phyloP scores from a whole-genome alignment of 2,329 filamentous ascomycete species.

The Aspergillus calidoustus region DNA sequence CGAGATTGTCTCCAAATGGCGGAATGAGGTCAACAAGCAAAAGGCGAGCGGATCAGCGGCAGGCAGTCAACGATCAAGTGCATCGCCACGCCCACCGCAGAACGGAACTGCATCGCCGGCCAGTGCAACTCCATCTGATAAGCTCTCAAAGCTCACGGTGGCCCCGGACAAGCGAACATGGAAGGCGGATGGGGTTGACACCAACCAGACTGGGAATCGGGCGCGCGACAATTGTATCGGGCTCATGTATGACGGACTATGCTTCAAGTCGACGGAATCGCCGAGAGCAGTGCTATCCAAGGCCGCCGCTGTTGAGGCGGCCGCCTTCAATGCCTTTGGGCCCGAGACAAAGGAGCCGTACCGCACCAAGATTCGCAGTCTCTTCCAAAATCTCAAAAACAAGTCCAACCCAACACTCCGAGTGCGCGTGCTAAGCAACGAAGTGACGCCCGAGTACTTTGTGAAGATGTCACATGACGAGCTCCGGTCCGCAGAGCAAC shows the following conservation, averaged over 20 bases:
- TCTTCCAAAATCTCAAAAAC: slow-evolving; percentile 95
- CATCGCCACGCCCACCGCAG: slow-evolving; percentile 50
- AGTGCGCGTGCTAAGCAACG: slow-evolving; percentile 72
- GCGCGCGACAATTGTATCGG: slow-evolving; percentile 85
- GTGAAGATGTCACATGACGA: slow-evolving; percentile 89
- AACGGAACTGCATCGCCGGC: slow-evolving; percentile 59
- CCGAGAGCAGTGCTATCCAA: slow-evolving; percentile 69
- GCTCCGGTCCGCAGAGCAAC: slow-evolving; percentile 83
- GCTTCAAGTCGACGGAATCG: slow-evolving; percentile 64
- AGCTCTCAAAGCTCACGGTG: slow-evolving; percentile 59
- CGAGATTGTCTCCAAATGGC: slow-evolving; percentile 77
- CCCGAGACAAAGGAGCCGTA: slow-evolving; percentile 75
- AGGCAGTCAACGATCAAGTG: slow-evolving; percentile 45
- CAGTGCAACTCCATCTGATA: slow-evolving; percentile 50
- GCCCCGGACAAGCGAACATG: slow-evolving; percentile 78
- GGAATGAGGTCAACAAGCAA: slow-evolving; percentile 53
- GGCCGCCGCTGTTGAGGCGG: slow-evolving; percentile 74
- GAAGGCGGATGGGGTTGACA: slow-evolving; percentile 79
- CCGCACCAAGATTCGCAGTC: slow-evolving; percentile 84
- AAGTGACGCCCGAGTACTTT: slow-evolving; percentile 73
- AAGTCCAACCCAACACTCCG: slow-evolving; percentile 82
- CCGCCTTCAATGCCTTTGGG: slow-evolving; percentile 71
- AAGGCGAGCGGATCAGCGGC: slow-evolving; percentile 47
- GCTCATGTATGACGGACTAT: slow-evolving; percentile 91
- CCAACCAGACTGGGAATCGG: slow-evolving; percentile 72